phyloP scores from a whole-genome alignment of 176 grass and related monocot genomes.

The Oropetium thomaeum region DNA sequence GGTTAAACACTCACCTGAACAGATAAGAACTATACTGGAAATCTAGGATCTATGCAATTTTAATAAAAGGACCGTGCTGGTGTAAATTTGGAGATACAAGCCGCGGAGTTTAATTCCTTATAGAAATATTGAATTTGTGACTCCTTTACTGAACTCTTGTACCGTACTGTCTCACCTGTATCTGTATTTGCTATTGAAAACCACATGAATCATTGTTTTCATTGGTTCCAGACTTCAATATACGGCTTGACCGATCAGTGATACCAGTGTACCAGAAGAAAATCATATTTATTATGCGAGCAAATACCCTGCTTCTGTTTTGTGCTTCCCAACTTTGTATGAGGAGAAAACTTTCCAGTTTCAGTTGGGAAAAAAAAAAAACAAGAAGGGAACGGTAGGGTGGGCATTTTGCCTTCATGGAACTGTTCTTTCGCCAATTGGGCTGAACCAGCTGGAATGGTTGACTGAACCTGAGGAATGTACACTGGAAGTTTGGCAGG shows the following conservation, averaged over 20 bases:
- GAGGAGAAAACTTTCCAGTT: not conserved
- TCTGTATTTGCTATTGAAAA: not conserved
- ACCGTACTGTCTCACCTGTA: constrained; percentile 2
- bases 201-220: not conserved
- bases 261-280: not conserved
- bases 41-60: constrained; percentile 52
- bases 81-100: constrained; percentile 20
- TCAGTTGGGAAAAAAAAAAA: not conserved
- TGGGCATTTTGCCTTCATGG: too few relatives aligned
- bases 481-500: constrained; percentile 32
- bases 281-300: not conserved
- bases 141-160: constrained; percentile 7
- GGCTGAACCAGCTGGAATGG: not conserved
- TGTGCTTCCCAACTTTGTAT: not conserved
- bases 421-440: not conserved
- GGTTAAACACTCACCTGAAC: constrained; percentile 81
- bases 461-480: constrained; percentile 9
- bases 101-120: not conserved
- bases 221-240: not conserved
- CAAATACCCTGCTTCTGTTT: not conserved
- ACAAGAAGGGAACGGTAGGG: too few relatives aligned
- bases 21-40: constrained; percentile 92
- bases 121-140: constrained; percentile 6
- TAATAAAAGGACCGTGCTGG: constrained; percentile 9
- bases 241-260: not conserved